Base-by-base conservation (phyloP, 2,329 filamentous ascomycete species). In the Claviceps quebecensis region DNA sequence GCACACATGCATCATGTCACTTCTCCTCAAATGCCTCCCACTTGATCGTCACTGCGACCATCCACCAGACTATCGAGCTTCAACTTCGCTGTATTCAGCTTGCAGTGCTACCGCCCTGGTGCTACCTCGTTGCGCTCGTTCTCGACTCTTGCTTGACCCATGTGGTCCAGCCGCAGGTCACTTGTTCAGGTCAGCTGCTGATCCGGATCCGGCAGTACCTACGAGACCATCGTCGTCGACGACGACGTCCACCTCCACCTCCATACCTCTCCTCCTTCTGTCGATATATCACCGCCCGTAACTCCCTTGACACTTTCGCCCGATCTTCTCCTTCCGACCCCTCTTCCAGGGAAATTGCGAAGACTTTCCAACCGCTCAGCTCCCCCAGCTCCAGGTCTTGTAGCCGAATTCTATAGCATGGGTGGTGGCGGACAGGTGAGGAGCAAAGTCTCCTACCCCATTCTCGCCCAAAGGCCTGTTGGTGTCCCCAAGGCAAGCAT, bases 401-500 rank as follows among this genome's bases (percentile, higher is more conserved):
- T 52, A 19, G 53, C 57, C 52, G 59, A 67, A 56, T 56, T 57
- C 56, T 55, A 58, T 60, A 70, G 58, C 59, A 78, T 79, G 76
- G 76, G 76, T 59, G 76, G 76, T 58, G 74, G 69, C 51, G 61
- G 63, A 53, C 67, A 71, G 54, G 60, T 63, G 50, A 72, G 70
- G 65, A 68, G 69, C 56, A 62, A 68, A 61, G 65, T 66, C 65
- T 71, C 73, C 56, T 80, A 79, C 56, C 76, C 76, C n/a, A 56
- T 71, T 53, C 72, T 72, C 56, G 75, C 73, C 34, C 63, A 69
- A 34, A 69, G 67, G 53, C 79, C 79, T 19, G 74, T 81, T 50
- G 88, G 87, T 56, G 86, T 93, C 69, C 81, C 85, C 65, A 96
- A 95, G 66, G 76, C 83, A 59, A 80, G 79, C 64, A 88, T 96